Conservation (phyloP, 805 yeast genomes). For the Kodamaea leandrae region DNA sequence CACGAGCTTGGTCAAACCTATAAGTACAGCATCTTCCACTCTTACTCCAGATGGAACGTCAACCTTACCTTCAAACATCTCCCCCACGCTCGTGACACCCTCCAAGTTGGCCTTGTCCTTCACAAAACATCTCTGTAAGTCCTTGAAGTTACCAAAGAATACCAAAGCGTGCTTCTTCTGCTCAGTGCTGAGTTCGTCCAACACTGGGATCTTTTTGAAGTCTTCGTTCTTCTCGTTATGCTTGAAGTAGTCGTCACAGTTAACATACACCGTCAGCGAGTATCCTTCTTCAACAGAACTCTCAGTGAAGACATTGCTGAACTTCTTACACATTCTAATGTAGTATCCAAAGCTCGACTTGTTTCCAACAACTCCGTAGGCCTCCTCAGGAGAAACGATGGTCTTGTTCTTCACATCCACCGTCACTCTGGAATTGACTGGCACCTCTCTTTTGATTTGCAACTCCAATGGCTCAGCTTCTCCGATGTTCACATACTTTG, state of each 20-base stretch:
- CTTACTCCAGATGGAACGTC: conserved; percentile 54
- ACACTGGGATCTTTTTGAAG: conserved; percentile 8
- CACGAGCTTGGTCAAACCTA: conserved; percentile 44
- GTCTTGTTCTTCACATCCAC: conserved; percentile 61
- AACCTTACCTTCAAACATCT: conserved; percentile 67
- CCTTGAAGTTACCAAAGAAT: conserved; percentile 62
- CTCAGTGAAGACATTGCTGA: conserved; percentile 69
- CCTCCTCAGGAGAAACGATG: conserved; percentile 68
- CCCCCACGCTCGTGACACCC: conserved; percentile 52
- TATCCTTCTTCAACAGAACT: conserved; percentile 61
- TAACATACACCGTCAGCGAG: conserved; percentile 59
- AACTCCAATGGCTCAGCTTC: conserved; percentile 56
- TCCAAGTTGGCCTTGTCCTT: conserved; percentile 49
- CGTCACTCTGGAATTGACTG: conserved; percentile 77
- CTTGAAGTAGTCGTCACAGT: conserved; percentile 62
- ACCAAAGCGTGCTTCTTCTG: conserved; percentile 42
- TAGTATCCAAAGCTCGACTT: conserved; percentile 67
- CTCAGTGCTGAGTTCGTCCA: conserved; percentile 8
- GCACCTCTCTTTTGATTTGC: conserved; percentile 54
- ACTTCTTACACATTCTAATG: conserved; percentile 62
- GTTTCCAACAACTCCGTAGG: conserved; percentile 64
- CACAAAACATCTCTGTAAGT: conserved; percentile 52
- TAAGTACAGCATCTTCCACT: conserved; percentile 69
- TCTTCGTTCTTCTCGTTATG: conserved; percentile 21
- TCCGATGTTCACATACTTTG: conserved; percentile 80